Base-by-base conservation (phyloP, 208 protist species). In the Acanthamoeba rhysodes region DNA sequence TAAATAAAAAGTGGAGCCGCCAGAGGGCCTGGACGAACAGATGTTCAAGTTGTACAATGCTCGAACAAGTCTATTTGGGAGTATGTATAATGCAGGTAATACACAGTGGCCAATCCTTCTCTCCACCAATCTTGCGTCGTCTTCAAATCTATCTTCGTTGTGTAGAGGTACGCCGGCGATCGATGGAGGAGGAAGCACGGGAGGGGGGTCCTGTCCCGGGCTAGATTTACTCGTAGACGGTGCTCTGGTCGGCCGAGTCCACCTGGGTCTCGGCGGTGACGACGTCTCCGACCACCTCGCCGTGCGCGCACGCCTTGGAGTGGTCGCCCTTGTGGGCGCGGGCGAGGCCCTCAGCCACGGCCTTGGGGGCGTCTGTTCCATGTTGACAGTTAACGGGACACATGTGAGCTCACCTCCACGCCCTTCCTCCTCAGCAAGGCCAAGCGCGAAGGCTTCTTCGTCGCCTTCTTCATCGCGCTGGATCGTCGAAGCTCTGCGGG, bases 311-410 rank as follows among this genome's bases (percentile, higher is more conserved):
- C 8, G 34, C 62, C 32, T 27, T 93, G 24, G 72, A 50, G 72
- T 80, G 72, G 72, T 80, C 72, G 22, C 94, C 96, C 78, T 96
- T 96, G 68, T 96, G 95, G 18, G 85, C 95, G 66, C n/a, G 55
- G 66, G 82, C 29, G 22, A 88, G 48, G 95, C 94, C 96, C 76
- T 96, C 95, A 55, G 93, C 59, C 32, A 64, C 45, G 41, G 94
- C 95, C 95, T 96, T 97, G 90, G 96, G 95, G 14, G 95, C 96
- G 18, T 85, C 93, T 34, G 95, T 48, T 24, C 94, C 95, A 32
- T 95, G 91, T 12, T 90, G 66, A 55, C 32, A 76, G 80, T 55
- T n/a, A n/a, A n/a, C n/a, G n/a, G n/a, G n/a, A n/a, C n/a, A n/a
- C n/a, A n/a, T n/a, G n/a, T n/a, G n/a, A n/a, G n/a, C 45, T 84